phyloP scores from a whole-genome alignment of 2,329 filamentous ascomycete species.

The Trichoderma polysporum region DNA sequence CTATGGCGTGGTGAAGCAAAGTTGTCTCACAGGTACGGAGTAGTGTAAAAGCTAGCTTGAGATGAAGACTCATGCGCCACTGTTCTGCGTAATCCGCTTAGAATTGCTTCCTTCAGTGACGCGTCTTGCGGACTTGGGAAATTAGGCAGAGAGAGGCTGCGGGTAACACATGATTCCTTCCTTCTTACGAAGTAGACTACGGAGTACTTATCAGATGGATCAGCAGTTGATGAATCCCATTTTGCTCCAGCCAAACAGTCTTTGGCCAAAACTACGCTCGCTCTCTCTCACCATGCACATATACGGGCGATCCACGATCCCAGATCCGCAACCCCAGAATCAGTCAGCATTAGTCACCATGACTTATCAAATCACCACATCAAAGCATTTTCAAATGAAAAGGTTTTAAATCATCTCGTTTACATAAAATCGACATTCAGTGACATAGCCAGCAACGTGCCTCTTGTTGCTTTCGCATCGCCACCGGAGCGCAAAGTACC shows the following conservation, averaged over 20 bases:
- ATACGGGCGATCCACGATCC: too few relatives aligned
- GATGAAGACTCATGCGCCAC: neutral
- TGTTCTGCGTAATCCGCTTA: neutral
- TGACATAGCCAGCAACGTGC: neutral
- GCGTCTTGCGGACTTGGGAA: neutral
- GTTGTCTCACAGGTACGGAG: neutral
- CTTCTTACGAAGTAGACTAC: neutral
- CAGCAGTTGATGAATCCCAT: neutral
- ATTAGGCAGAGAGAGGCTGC: neutral
- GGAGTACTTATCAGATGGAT: neutral
- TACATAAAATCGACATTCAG: neutral
- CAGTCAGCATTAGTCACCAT: neutral
- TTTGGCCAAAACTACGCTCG: neutral
- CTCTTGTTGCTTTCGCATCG: neutral
- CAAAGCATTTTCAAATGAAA: neutral
- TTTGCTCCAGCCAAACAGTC: neutral
- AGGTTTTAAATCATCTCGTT: constrained; percentile 1
- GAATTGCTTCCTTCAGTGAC: neutral
- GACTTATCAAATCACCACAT: neutral
- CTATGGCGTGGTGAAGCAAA: neutral
- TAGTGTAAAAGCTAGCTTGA: neutral
- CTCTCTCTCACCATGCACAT: neutral
- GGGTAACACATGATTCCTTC: neutral
- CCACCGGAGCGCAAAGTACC: neutral
- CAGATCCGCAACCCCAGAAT: too few relatives aligned